Percentiles rank a stretch among this genome's conserved stretches.
Conservation (phyloP, 352 stramenopile species). For the Pythium graminicola region DNA sequence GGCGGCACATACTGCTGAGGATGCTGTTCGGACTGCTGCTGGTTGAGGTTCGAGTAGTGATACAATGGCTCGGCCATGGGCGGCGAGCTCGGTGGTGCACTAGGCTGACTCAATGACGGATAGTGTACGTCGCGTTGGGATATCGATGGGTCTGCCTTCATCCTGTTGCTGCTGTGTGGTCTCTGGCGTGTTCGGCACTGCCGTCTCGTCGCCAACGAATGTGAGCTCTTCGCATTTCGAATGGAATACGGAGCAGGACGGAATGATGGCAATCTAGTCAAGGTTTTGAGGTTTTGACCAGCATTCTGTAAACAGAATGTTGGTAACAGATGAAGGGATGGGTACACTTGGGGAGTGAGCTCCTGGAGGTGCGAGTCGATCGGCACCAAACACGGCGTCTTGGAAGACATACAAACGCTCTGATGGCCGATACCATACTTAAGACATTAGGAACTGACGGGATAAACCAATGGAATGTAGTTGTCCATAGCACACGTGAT, state of each 20-base stretch:
- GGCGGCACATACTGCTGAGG: constrained; percentile 9
- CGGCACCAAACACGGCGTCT: no score
- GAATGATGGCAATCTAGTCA: background rate
- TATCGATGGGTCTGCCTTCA: constrained; percentile 23
- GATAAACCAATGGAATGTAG: no score
- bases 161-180: background rate
- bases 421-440: no score
- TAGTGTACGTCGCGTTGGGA: constrained; percentile 16
- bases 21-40: background rate
- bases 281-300: constrained; percentile 23
- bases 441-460: no score
- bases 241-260: no score
- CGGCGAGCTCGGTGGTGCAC: no score
- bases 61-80: constrained; percentile 24
- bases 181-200: background rate
- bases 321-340: constrained; percentile 2
- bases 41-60: constrained; percentile 20
- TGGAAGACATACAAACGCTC: no score
- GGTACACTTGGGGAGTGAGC: constrained; percentile 8
- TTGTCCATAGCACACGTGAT: no score
- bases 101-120: constrained; percentile 18
- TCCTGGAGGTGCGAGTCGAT: no score
- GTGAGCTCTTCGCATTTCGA: constrained; percentile 7
- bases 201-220: background rate
- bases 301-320: constrained; percentile 9